Conservation (phyloP, 345 rosid species). For the Gossypium herbaceum region DNA sequence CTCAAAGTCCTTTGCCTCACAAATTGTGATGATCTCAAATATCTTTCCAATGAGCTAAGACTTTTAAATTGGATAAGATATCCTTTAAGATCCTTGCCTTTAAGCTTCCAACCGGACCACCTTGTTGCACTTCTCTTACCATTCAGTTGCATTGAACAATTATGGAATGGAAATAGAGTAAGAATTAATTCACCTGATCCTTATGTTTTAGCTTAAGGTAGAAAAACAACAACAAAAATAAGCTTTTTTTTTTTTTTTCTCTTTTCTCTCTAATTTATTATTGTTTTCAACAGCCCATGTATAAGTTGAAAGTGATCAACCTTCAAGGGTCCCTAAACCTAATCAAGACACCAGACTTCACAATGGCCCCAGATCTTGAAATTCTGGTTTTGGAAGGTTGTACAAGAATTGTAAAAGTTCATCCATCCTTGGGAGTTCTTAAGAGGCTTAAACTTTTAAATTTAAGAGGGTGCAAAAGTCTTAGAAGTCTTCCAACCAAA, state of each 20-base stretch:
- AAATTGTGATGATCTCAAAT: too few species aligned
- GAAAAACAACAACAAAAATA: not conserved
- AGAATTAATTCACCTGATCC: too few species aligned
- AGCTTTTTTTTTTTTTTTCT: too few species aligned
- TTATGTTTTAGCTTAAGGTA: not conserved
- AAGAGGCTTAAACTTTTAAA: too few species aligned
- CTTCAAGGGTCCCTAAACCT: conserved; percentile 22
- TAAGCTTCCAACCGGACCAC: conserved; percentile 3
- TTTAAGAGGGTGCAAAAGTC: too few species aligned
- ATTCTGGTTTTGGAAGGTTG: conserved; percentile 23
- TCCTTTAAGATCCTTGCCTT: conserved; percentile 4
- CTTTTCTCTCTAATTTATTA: not conserved
- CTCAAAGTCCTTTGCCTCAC: too few species aligned
- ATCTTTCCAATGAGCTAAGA: conserved; percentile 23
- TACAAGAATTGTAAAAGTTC: conserved; percentile 19
- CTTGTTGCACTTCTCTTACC: conserved; percentile 29
- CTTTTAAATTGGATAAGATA: conserved; percentile 30
- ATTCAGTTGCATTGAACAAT: conserved; percentile 22
- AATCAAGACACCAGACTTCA: conserved; percentile 22
- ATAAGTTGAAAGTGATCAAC: conserved; percentile 11
- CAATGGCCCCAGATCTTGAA: conserved; percentile 23
- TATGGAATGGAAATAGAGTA: conserved; percentile 21
- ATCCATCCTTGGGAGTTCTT: conserved; percentile 1
- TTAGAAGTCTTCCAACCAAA: too few species aligned
- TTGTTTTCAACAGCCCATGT: not conserved